Conservation (phyloP, 2,329 filamentous ascomycete species). For the Colletotrichum siamense region DNA sequence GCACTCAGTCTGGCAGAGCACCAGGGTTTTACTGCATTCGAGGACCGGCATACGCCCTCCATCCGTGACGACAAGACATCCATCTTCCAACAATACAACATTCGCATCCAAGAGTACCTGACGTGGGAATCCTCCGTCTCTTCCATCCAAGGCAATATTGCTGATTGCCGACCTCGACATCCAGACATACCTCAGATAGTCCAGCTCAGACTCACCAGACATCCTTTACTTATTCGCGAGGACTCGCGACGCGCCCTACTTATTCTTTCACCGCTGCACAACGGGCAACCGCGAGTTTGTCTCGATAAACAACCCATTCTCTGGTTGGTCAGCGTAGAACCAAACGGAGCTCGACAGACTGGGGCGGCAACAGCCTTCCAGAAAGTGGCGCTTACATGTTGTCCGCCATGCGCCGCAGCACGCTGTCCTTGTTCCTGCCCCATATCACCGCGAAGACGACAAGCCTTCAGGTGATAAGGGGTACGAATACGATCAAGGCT, state of each 20-base stretch:
- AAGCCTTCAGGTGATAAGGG: neutral
- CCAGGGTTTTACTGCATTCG: neutral
- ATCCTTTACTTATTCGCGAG: neutral
- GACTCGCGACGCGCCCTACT: neutral
- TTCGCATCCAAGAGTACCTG: neutral
- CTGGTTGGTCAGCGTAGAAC: too few species aligned
- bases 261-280: neutral
- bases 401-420: too few species aligned
- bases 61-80: neutral
- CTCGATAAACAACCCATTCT: too few species aligned
- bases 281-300: neutral
- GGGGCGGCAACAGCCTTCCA: too few species aligned
- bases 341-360: too few species aligned
- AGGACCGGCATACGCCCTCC: neutral
- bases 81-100: neutral
- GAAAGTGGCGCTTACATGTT: too few species aligned
- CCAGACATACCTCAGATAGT: neutral
- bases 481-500: neutral
- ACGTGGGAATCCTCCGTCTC: neutral
- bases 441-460: neutral
- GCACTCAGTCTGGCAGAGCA: neutral
- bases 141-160: neutral
- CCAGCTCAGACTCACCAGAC: neutral
- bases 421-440: too few species aligned
- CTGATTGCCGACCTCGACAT: neutral